These are phyloP conservation scores for Dictyostelium intermedium DNA, from an alignment of 78 protist species.

Conservation along the genomic window DNA sequence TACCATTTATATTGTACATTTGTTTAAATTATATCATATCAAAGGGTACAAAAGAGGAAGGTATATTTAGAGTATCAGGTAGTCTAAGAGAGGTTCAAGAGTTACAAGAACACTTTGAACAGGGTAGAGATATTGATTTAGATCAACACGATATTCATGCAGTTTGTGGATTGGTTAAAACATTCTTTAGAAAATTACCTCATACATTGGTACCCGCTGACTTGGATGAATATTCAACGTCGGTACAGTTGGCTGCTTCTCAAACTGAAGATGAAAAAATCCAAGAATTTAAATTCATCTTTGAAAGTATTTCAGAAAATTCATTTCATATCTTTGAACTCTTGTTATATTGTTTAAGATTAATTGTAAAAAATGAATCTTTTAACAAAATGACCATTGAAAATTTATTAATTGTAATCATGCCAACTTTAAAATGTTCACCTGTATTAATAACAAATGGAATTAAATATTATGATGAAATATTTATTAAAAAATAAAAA, in stretches of 20 bases:
- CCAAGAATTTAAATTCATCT: conserved; percentile 56
- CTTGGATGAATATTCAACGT: conserved; percentile 48
- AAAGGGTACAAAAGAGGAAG: conserved; percentile 37
- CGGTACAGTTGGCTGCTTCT: conserved; percentile 35
- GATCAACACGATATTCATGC: conserved; percentile 57
- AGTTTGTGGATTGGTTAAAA: conserved; percentile 52
- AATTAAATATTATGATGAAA: conserved; percentile 80
- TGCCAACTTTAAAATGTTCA: conserved; percentile 45
- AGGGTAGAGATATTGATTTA: conserved; percentile 30
- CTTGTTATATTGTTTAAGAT: neutral
- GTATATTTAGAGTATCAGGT: conserved; percentile 50
- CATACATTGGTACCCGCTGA: neutral
- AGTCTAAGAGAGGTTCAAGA: conserved; percentile 22
- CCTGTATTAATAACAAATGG: conserved; percentile 63
- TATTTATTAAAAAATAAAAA: conserved; percentile 65
- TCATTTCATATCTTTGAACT: neutral
- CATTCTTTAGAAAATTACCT: conserved; percentile 56
- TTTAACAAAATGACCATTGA: conserved; percentile 60
- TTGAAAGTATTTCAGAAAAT: conserved; percentile 31
- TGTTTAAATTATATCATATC: conserved; percentile 16
- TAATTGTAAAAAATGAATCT: neutral
- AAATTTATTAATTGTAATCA: conserved; percentile 41
- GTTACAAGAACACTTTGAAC: conserved; percentile 16
- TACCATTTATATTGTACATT: conserved; percentile 25
- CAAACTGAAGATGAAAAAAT: conserved; percentile 72